Conservation (phyloP, 2,329 filamentous ascomycete genomes). For the Parastagonospora avenae region DNA sequence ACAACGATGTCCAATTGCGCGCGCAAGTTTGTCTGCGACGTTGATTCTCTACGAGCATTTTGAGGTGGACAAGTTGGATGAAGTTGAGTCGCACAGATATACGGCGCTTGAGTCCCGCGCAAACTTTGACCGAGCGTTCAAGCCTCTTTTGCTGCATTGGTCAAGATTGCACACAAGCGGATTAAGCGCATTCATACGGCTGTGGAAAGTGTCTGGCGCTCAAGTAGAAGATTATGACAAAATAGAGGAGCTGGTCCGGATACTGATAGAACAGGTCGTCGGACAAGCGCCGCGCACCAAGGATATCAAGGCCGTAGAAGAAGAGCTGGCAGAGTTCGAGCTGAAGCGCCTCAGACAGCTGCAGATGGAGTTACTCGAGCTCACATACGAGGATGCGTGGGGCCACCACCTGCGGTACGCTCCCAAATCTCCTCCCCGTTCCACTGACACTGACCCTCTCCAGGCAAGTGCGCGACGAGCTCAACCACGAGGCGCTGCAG, state of each 20-base stretch:
- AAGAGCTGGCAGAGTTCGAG: slow-evolving; percentile 85
- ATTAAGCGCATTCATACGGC: slow-evolving; percentile 82
- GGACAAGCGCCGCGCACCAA: slow-evolving; percentile 81
- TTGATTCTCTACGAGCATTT: slow-evolving; percentile 94
- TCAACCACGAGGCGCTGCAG: slow-evolving; percentile 87
- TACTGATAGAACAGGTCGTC: slow-evolving; percentile 87
- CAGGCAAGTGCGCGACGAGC: slow-evolving; percentile 83
- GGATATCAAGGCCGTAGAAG: slow-evolving; percentile 85
- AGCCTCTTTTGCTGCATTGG: slow-evolving; percentile 90
- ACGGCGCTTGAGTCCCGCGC: slow-evolving; percentile 74
- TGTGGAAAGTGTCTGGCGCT: slow-evolving; percentile 92
- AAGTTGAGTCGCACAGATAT: slow-evolving; percentile 78
- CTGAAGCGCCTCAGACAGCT: slow-evolving; percentile 77
- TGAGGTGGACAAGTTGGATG: slow-evolving; percentile 82
- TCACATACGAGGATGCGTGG: slow-evolving; percentile 95
- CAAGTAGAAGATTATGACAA: slow-evolving; percentile 89
- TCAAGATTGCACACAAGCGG: slow-evolving; percentile 85
- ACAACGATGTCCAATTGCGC: slow-evolving; percentile 83
- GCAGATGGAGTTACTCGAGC: slow-evolving; percentile 90
- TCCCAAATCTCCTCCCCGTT: background rate
- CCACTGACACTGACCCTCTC: slow-evolving; percentile 25
- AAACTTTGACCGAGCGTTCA: slow-evolving; percentile 85
- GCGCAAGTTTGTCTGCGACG: slow-evolving; percentile 85
- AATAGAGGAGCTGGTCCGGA: slow-evolving; percentile 86
- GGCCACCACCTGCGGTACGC: slow-evolving; percentile 75